phyloP scores from a whole-genome alignment of 1,284 basidiomycete genomes.

The Tilletia setariae region DNA sequence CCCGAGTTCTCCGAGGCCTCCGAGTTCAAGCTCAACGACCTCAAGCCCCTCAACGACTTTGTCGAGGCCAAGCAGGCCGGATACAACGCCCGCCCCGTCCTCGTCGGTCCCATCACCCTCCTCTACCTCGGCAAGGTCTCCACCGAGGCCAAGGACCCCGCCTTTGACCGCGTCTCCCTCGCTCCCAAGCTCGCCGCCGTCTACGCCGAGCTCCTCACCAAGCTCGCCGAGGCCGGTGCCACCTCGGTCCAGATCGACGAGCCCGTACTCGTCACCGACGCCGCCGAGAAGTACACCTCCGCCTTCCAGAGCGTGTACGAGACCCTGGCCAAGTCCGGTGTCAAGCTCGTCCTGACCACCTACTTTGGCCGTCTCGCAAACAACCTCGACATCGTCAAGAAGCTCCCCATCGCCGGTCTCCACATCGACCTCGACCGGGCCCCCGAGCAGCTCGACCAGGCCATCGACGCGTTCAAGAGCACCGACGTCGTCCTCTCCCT shows the following conservation, averaged over 20 bases:
- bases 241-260: slow-evolving; percentile 96
- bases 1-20: slow-evolving; percentile 90
- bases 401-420: slow-evolving; percentile 88
- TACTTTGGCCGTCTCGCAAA: slow-evolving; percentile 92
- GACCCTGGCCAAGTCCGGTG: slow-evolving; percentile 74
- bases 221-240: slow-evolving; percentile 88
- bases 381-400: slow-evolving; percentile 82
- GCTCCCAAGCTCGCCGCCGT: slow-evolving; percentile 85
- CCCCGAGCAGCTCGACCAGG: slow-evolving; percentile 80
- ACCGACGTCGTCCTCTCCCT: slow-evolving; percentile 76
- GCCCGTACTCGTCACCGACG: slow-evolving; percentile 90
- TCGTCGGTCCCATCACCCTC: slow-evolving; percentile 94
- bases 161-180: slow-evolving; percentile 86
- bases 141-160: slow-evolving; percentile 72
- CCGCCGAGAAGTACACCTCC: slow-evolving; percentile 72
- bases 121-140: slow-evolving; percentile 87
- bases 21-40: slow-evolving; percentile 95
- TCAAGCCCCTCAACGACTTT: slow-evolving; percentile 83
- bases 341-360: slow-evolving; percentile 89
- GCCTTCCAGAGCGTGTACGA: slow-evolving; percentile 80
- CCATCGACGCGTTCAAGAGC: slow-evolving; percentile 68
- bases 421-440: slow-evolving; percentile 93
- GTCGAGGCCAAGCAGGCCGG: slow-evolving; percentile 90
- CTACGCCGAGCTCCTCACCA: slow-evolving; percentile 84
- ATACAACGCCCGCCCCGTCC: slow-evolving; percentile 86